Conservation (phyloP, 208 protist genomes). For the Trypanosoma grayi region DNA sequence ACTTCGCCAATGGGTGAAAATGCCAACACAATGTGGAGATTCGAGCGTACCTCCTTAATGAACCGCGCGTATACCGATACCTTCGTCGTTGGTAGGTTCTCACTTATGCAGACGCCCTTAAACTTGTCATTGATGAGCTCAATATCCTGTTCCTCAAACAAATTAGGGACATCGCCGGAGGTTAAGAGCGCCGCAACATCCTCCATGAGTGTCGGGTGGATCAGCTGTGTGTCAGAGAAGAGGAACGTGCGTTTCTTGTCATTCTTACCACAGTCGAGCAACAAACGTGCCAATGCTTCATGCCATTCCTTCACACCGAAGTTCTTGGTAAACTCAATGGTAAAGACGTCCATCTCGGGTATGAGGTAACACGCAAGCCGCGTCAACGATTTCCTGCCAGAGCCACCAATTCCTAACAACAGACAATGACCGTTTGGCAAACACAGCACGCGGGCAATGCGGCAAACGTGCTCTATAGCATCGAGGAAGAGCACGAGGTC, state of each 20-base stretch:
- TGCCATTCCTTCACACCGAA: constrained; percentile 97
- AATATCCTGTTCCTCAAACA: constrained; percentile 95
- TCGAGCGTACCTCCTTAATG: constrained; percentile 90
- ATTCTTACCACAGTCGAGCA: constrained; percentile 95
- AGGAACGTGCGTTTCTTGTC: constrained; percentile 96
- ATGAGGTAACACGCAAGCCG: constrained; percentile 94
- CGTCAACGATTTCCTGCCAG: constrained; percentile 94
- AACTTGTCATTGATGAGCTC: constrained; percentile 96
- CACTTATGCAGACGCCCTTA: constrained; percentile 83
- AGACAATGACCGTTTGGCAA: constrained; percentile 96
- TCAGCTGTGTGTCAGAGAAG: constrained; percentile 97
- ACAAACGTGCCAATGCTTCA: constrained; percentile 92
- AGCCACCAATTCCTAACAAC: constrained; percentile 97
- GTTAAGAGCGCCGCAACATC: constrained; percentile 97
- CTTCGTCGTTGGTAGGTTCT: constrained; percentile 94
- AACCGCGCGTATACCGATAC: constrained; percentile 95
- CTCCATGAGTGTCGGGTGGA: constrained; percentile 96
- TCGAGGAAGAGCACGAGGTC: constrained; percentile 96
- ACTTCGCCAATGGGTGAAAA: constrained; percentile 96
- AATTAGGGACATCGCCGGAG: constrained; percentile 96
- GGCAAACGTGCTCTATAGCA: constrained; percentile 95
- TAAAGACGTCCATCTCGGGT: constrained; percentile 93
- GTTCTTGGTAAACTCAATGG: constrained; percentile 96
- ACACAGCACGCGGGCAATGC: constrained; percentile 93
- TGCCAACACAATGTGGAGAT: constrained; percentile 95